Conservation (phyloP, 306 rosid species). For the Sindora glabra region DNA sequence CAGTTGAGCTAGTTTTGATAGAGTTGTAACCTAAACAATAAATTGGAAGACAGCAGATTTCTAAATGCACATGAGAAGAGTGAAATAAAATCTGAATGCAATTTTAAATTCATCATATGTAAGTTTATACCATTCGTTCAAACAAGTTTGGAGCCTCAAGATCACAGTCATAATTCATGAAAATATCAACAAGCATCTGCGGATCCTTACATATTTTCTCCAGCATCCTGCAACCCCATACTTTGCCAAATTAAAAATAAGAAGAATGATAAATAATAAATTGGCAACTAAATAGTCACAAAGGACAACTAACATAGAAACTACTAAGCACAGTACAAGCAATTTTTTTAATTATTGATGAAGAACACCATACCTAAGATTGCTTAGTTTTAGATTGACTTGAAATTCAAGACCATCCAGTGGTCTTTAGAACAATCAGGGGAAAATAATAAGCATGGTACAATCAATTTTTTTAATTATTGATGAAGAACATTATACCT, state of each 20-base stretch:
- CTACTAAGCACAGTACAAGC: background rate
- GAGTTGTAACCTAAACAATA: conserved; percentile 67
- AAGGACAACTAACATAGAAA: background rate
- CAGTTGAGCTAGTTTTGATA: conserved; percentile 91
- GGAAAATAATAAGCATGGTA: background rate
- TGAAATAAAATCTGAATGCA: background rate
- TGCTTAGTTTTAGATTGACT: conserved; percentile 80
- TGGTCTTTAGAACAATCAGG: too few species aligned
- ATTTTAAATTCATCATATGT: conserved; percentile 4
- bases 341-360: conserved; percentile 18
- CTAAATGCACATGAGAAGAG: conserved; percentile 7
- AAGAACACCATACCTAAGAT: conserved; percentile 66
- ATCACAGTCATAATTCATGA: conserved; percentile 99
- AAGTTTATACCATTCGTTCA: conserved; percentile 80
- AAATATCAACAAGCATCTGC: conserved; percentile 96
- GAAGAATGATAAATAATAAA: conserved; percentile 12
- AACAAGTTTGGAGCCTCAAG: conserved; percentile 98
- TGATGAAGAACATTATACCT: conserved; percentile 51
- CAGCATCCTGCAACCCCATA: conserved; percentile 71
- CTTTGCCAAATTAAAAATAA: conserved; percentile 15
- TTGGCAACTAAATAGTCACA: background rate
- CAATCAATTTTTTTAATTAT: conserved; percentile 15
- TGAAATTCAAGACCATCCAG: conserved; percentile 66
- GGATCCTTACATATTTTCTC: conserved; percentile 95
- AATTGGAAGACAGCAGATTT: conserved; percentile 17